Conservation (phyloP, 164 flowering plant genomes). For the Paratinospora sagittata region DNA sequence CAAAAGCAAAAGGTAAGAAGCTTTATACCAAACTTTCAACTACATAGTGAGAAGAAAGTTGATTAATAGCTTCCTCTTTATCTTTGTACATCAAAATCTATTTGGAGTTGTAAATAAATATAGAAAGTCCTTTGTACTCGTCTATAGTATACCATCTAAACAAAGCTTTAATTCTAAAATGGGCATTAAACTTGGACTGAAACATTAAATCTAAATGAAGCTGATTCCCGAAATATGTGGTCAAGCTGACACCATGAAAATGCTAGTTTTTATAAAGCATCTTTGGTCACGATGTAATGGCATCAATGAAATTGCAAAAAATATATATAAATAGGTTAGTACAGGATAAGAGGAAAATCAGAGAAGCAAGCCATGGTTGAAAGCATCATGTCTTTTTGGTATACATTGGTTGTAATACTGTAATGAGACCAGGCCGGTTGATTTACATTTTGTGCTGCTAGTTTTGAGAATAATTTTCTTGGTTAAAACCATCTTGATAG, state of each 20-base stretch:
- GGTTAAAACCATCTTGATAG: too few relatives aligned
- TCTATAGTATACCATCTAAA: neutral
- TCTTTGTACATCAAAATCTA: neutral
- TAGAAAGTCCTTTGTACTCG: neutral
- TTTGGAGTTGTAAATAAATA: too few relatives aligned
- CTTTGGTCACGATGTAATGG: neutral
- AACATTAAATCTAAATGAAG: neutral
- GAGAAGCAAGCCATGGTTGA: too few relatives aligned
- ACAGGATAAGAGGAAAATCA: too few relatives aligned
- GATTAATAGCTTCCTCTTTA: neutral
- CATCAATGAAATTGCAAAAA: neutral
- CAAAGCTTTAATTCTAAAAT: neutral
- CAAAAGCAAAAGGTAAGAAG: neutral
- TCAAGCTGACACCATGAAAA: neutral
- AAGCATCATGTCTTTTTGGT: too few relatives aligned
- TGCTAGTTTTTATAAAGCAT: neutral
- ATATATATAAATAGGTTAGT: too few relatives aligned
- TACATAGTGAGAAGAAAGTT: neutral
- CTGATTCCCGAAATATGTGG: neutral
- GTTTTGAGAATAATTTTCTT: too few relatives aligned
- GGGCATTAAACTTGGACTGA: neutral
- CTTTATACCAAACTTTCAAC: neutral
- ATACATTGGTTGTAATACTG: too few relatives aligned
- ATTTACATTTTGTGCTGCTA: too few relatives aligned
- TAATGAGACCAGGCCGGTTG: too few relatives aligned